phyloP scores from a whole-genome alignment of 2,329 filamentous ascomycete species.

The Rasamsonia emersonii region DNA sequence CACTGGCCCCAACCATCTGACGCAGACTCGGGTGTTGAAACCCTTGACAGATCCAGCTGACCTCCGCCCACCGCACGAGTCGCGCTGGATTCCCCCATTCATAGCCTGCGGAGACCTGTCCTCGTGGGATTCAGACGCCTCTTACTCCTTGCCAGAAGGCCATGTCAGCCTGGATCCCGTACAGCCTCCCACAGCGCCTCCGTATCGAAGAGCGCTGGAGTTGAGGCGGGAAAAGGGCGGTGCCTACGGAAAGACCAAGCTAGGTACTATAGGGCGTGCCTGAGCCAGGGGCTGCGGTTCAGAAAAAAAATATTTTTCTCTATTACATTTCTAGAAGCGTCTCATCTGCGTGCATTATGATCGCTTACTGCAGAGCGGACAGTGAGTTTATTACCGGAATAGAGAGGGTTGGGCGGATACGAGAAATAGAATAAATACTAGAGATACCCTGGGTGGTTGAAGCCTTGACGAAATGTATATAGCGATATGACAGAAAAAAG shows the following conservation, averaged over 20 bases:
- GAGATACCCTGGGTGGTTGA: too few species aligned
- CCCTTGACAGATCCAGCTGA: conserved; percentile 29
- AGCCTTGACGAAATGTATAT: too few species aligned
- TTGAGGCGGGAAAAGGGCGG: conserved; percentile 68
- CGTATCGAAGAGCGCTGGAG: conserved; percentile 86
- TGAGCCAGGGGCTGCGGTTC: too few species aligned
- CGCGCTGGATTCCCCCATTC: conserved; percentile 86
- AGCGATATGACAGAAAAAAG: too few species aligned
- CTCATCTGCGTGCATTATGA: too few species aligned
- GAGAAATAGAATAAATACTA: too few species aligned
- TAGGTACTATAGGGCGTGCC: conserved; percentile 17
- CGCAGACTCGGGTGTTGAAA: conserved; percentile 32
- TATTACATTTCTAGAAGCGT: too few species aligned
- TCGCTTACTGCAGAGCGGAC: too few species aligned
- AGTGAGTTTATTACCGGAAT: too few species aligned
- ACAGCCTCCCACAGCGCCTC: conserved; percentile 90
- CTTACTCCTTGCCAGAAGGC: conserved; percentile 79
- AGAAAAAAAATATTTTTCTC: too few species aligned
- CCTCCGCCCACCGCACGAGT: conserved; percentile 28
- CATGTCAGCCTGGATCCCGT: conserved; percentile 83
- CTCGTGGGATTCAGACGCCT: conserved; percentile 90
- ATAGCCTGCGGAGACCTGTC: conserved; percentile 95
- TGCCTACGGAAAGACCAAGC: conserved; percentile 64
- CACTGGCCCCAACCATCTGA: conserved; percentile 12
- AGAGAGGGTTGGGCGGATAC: too few species aligned